phyloP scores from a whole-genome alignment of 495 filamentous ascomycete species.

The Penicillium coffeae region DNA sequence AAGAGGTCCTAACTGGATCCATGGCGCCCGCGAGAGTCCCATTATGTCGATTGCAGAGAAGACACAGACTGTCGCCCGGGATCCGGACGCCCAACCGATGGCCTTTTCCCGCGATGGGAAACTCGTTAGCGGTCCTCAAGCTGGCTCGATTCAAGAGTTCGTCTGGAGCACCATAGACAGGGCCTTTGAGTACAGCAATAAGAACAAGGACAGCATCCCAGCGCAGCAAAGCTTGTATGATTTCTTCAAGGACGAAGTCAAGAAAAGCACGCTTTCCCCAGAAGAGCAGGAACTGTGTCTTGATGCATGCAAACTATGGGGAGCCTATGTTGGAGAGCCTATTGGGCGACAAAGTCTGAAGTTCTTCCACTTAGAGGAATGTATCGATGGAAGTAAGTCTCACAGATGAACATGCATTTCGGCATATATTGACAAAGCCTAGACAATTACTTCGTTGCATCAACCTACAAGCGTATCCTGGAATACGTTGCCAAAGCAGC shows the following conservation, averaged over 20 bases:
- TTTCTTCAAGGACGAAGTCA: constrained; percentile 66
- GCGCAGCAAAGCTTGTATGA: constrained; percentile 67
- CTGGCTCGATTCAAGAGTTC: constrained; percentile 51
- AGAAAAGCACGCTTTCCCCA: constrained; percentile 47
- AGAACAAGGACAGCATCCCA: constrained; percentile 60
- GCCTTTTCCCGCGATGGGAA: constrained; percentile 64
- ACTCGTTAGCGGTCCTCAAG: constrained; percentile 47
- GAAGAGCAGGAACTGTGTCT: constrained; percentile 53
- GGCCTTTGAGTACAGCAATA: constrained; percentile 77
- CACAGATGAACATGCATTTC: neutral
- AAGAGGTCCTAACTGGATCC: constrained; percentile 93
- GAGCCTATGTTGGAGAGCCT: constrained; percentile 78
- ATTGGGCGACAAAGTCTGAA: constrained; percentile 78
- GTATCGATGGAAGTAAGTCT: constrained; percentile 76
- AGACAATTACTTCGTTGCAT: constrained; percentile 88
- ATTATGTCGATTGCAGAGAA: constrained; percentile 72
- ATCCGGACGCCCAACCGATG: constrained; percentile 50
- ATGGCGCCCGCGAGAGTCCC: constrained; percentile 81
- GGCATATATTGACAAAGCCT: neutral
- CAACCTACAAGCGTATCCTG: constrained; percentile 78
- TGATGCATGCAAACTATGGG: constrained; percentile 74
- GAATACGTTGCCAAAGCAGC: constrained; percentile 61
- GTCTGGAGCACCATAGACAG: constrained; percentile 78
- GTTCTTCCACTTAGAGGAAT: constrained; percentile 94
- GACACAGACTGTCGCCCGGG: constrained; percentile 57